Evolutionary conservation across 495 filamentous ascomycete genomes (phyloP), one percentile per base, ranked within the genome.

Genomic region (Hamigera avellanea): DNA sequence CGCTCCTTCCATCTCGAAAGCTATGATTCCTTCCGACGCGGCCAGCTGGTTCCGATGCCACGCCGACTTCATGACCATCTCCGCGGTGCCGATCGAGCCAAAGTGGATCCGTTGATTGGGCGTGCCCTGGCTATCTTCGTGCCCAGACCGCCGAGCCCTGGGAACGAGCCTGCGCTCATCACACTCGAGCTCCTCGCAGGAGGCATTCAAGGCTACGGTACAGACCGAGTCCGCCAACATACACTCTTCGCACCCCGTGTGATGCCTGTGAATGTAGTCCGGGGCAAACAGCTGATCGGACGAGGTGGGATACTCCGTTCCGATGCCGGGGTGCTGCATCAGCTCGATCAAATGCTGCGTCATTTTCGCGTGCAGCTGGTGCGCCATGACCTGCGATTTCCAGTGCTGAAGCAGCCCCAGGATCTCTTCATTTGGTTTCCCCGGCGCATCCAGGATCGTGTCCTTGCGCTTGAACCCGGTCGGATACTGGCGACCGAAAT

Each of bases 1-100:
- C 16, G 57, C 63, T 0, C 54, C 57, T 34, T 66, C 62, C 60
- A 66, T 67, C 43, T 67, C 62, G 15, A 67, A 64, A 17, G 46
- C 59, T 27, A 66, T 57, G 2, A 66, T 31, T 4, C 37, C 35
- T 13, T 48, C 23, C 10, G 7, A 18, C 8, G 28, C 6, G 12
- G 45, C 44, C 7, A 51, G 31, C 15, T 33, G 16, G 32, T 59
- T 53, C 12, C 54, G 50, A 33, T 57, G 40, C 19, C 41, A 21
- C 3, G 34, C 53, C 1, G 56, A 59, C 26, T 49, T 57, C 45
- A 57, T 48, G 10, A 59, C 56, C 6, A 41, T 43, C 32, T 56
- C 48, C 26, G 40, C 49, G 21, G 52, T 56, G 17, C 30, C 57
- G 25, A 57, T 36, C 4, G 31, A 14, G 19, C 53, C 57, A 28